A percentile compares a stretch with the other conserved stretches of the same genome.
These are phyloP conservation scores for Chrysosporium keratinophilum DNA, from an alignment of 2,329 filamentous ascomycete genomes.

Conservation along the genomic window DNA sequence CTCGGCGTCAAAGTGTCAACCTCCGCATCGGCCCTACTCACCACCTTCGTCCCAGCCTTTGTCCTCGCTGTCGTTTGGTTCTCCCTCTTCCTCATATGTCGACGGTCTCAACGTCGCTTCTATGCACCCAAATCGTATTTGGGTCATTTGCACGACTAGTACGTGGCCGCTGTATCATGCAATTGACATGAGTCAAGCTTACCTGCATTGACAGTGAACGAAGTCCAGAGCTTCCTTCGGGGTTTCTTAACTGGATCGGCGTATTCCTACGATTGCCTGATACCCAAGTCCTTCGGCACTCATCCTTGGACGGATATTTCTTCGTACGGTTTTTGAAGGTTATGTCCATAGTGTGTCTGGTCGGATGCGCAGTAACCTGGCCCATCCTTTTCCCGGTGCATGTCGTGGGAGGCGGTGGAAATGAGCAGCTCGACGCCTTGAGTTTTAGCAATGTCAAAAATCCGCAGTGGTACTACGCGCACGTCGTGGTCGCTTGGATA, in stretches of 20 bases:
- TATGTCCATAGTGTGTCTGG: conserved; percentile 64
- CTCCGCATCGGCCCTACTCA: conserved; percentile 41
- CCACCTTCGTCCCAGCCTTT: conserved; percentile 40
- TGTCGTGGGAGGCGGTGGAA: conserved; percentile 61
- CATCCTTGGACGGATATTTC: conserved; percentile 83
- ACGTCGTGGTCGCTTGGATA: conserved; percentile 63
- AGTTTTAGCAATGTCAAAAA: conserved; percentile 65
- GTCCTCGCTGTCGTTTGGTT: conserved; percentile 38
- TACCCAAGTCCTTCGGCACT: conserved; percentile 74
- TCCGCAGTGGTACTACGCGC: conserved; percentile 63
- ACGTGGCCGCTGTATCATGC: conserved; percentile 15
- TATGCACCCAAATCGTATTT: conserved; percentile 37
- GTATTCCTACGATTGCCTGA: conserved; percentile 52
- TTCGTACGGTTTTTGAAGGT: conserved; percentile 82
- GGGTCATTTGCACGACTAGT: conserved; percentile 34
- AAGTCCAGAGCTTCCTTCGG: conserved; percentile 39
- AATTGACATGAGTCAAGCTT: background rate
- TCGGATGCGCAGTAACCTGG: conserved; percentile 75
- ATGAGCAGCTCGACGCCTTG: conserved; percentile 62
- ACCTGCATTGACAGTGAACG: conserved; percentile 29
- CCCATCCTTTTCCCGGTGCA: conserved; percentile 82
- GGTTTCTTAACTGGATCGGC: conserved; percentile 46
- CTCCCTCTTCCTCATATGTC: conserved; percentile 38
- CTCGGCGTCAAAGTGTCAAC: conserved; percentile 33
- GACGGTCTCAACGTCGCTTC: conserved; percentile 37